Conservation (phyloP, 1,284 basidiomycete species). For the Stereum hirsutum region DNA sequence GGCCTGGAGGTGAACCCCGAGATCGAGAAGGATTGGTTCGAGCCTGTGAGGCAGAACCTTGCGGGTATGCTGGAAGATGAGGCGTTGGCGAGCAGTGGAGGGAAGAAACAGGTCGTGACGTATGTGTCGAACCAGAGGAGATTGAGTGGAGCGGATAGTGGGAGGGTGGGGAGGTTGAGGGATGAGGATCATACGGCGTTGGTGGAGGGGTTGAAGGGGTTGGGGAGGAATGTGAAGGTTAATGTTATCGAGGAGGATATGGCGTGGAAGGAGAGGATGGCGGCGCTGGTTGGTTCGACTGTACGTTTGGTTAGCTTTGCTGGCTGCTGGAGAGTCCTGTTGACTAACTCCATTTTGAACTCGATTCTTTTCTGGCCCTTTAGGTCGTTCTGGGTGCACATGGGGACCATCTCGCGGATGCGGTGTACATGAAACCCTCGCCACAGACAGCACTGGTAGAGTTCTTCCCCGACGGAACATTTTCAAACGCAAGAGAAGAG, state of each 20-base stretch:
- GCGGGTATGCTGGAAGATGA: conserved; percentile 19
- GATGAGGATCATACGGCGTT: conserved; percentile 43
- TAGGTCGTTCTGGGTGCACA: conserved; percentile 69
- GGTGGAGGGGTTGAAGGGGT: conserved; percentile 35
- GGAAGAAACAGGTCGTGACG: conserved; percentile 47
- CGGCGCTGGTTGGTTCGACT: conserved; percentile 62
- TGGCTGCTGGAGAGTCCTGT: neutral
- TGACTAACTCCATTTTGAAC: neutral
- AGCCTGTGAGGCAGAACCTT: conserved; percentile 36
- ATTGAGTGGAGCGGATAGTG: conserved; percentile 12
- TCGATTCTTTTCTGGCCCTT: conserved; percentile 1
- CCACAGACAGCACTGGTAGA: conserved; percentile 61
- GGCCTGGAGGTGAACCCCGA: conserved; percentile 50
- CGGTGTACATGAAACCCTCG: conserved; percentile 61
- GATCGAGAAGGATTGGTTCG: conserved; percentile 62
- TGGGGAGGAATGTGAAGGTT: conserved; percentile 55
- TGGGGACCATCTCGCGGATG: conserved; percentile 64
- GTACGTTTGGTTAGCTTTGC: conserved; percentile 30
- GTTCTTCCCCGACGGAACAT: conserved; percentile 68
- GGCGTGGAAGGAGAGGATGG: conserved; percentile 51
- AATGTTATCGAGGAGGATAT: conserved; percentile 53
- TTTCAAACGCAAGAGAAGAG: conserved; percentile 60
- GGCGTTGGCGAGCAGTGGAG: conserved; percentile 13
- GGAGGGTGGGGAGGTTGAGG: conserved; percentile 28
- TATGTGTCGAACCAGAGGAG: conserved; percentile 64